Evolutionary conservation across 257 asterid genomes (phyloP), one percentile per base, ranked within the genome.

Genomic region (Marsdenia floribunda): DNA sequence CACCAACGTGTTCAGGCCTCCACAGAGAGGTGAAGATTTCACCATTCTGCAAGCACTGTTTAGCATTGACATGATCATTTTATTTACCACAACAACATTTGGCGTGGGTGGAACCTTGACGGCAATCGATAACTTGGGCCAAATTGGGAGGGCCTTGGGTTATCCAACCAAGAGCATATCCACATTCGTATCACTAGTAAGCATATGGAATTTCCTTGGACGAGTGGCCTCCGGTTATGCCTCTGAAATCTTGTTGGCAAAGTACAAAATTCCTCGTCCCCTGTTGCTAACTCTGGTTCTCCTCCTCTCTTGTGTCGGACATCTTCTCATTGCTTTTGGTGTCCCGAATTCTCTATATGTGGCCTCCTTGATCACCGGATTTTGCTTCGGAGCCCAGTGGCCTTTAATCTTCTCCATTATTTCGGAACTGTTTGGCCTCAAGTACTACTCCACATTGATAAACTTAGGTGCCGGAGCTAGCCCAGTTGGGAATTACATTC

Each of bases 341-440:
- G 53, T 89, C 33, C 86, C 86, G 0, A 80, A 87, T 64, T 77
- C 87, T 6, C 84, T 89, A 0, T 89, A 85, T 22, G 7, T 58
- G 0, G 73, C 89, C 13, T 87, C 94, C 3, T 65, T 87, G 44
- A 72, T 87, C 0, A 78, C 79, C 55, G 87, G 90, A 11, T 89
- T 87, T 21, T 87, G 90, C 66, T 83, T 89, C 19, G 90, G 91
- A 14, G 91, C 91, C 0, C 88, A 87, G 44, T 87, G 90, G 93
- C 86, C 93, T 3, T 46, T 88, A 16, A 71, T 86, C 0, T 86
- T 85, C 13, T 80, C 89, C 8, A 83, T 88, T 37, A 83, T 88
- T 18, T 88, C 89, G 0, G 91, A 87, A 46, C 11, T 87, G 2
- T 87, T 85, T 59, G 91, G 89, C 15, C 75, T 88, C 0, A 84